Evolutionary conservation across 257 asterid genomes (phyloP), one percentile per base, ranked within the genome.

Genomic region (Nicotiana noctiflora): DNA sequence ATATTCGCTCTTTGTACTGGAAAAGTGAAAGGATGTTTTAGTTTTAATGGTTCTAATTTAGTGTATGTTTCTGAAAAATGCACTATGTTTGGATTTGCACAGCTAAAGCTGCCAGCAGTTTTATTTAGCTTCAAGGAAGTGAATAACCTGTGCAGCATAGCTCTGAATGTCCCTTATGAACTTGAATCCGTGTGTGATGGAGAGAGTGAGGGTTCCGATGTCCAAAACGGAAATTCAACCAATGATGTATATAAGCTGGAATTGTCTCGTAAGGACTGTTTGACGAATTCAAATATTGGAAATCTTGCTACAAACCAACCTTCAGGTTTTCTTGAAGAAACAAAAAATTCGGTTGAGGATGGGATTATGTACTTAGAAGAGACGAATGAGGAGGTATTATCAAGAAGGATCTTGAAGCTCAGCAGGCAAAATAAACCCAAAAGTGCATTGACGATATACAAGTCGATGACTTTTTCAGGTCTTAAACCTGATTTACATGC

Each of bases 351-450:
- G 14, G 77, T 3, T 70, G 90, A 66, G 79, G 82, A 80, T 66
- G 88, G 86, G 87, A 79, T 91, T 34, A 80, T 84, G 83, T 92
- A 86, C 81, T 84, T 95, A 85, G 99, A 93, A 90, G 98, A 93
- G 85, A 88, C 87, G 82, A 64, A 91, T 67, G 98, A 90, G 83
- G 87, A 83, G 56, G 75, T 81, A 44, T 82, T 95, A 11, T 93
- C 99, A 1, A 85, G 87, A 57, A 93, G 99, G 93, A 84, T 95
- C 57, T 86, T 95, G 90, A 90, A 86, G 84, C 98, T 95, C 75
- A 91, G 98, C 83, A 86, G 97, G 81, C 75, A 83, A 34, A 95
- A 93, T 82, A 95, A 92, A 86, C 85, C 88, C 60, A 89, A 87
- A 63, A 92, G 97, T 64, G 95, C 91, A 19, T 70, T 91, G 57